phyloP scores from a whole-genome alignment of 2,329 filamentous ascomycete species.

The Tolypocladium inflatum region DNA sequence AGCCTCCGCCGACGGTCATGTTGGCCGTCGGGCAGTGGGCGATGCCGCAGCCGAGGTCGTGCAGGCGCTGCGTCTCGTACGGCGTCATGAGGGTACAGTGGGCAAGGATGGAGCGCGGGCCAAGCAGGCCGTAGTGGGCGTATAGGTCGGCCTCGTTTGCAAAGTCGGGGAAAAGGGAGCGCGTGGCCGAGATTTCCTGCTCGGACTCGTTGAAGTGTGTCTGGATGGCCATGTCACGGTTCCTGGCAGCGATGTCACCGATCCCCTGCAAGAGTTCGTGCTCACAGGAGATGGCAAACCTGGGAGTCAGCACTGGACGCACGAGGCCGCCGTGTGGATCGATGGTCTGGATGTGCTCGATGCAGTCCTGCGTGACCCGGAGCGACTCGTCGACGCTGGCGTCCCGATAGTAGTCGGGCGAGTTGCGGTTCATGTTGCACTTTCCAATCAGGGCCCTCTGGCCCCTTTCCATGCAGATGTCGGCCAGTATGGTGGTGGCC shows the following conservation, averaged over 20 bases:
- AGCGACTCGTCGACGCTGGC: conserved; percentile 35
- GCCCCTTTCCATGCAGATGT: conserved; percentile 39
- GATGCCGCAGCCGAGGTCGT: conserved; percentile 42
- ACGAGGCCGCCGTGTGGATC: conserved; percentile 35
- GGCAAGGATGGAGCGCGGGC: conserved; percentile 48
- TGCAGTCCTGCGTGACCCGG: conserved; percentile 36
- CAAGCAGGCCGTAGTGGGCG: conserved; percentile 43
- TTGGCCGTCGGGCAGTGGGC: conserved; percentile 58
- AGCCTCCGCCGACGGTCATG: conserved; percentile 52
- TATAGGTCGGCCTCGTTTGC: conserved; percentile 52
- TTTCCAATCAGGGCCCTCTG: conserved; percentile 54
- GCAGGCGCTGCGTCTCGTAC: conserved; percentile 40
- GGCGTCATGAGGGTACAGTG: conserved; percentile 56
- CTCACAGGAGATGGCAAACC: conserved; percentile 53
- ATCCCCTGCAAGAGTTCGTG: conserved; percentile 43
- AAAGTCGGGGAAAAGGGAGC: conserved; percentile 45
- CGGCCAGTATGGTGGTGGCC: conserved; percentile 47
- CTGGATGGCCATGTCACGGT: conserved; percentile 47
- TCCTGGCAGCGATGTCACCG: conserved; percentile 38
- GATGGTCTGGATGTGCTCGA: conserved; percentile 34
- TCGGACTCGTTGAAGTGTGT: conserved; percentile 59
- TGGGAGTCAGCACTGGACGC: conserved; percentile 43
- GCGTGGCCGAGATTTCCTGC: conserved; percentile 48
- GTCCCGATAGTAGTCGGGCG: conserved; percentile 45
- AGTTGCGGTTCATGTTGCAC: conserved; percentile 51